Percentiles rank a stretch among this genome's conserved stretches.
These are phyloP conservation scores for Colletotrichum abscissum DNA, from an alignment of 2,329 filamentous ascomycete genomes.

Conservation along the genomic window DNA sequence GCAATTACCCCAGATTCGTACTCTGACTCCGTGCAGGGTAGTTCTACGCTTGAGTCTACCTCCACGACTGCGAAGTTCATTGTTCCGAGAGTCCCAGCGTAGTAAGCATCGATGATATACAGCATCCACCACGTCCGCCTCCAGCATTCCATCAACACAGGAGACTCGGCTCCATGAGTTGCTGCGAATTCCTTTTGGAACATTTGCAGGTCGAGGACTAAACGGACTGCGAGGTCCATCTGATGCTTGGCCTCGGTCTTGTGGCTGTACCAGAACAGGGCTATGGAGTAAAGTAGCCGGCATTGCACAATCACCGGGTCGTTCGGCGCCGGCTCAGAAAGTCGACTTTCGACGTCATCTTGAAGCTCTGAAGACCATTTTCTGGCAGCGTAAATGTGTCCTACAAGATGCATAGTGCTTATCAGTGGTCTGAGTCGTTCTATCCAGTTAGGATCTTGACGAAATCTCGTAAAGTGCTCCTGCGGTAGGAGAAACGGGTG, in stretches of 20 bases:
- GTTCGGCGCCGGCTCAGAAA: conserved; percentile 8
- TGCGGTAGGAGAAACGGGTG: conserved; percentile 45
- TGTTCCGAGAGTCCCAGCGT: conserved; percentile 44
- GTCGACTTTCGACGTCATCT: conserved; percentile 11
- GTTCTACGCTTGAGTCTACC: conserved; percentile 63
- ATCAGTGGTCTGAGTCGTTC: conserved; percentile 39
- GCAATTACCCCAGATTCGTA: conserved; percentile 55
- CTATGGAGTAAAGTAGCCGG: conserved; percentile 49
- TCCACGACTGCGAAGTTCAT: conserved; percentile 44
- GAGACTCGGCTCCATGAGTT: conserved; percentile 57
- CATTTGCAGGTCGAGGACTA: conserved; percentile 72
- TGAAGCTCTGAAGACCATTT: conserved; percentile 25
- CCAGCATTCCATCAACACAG: conserved; percentile 66
- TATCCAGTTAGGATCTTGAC: conserved; percentile 7
- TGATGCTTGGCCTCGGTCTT: conserved; percentile 40
- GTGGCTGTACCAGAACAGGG: conserved; percentile 47
- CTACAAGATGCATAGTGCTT: conserved; percentile 46
- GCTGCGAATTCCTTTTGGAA: conserved; percentile 65
- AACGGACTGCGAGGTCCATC: conserved; percentile 61
- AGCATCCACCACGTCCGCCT: conserved; percentile 80
- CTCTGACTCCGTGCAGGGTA: conserved; percentile 74
- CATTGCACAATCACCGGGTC: conserved; percentile 48
- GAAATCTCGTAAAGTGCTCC: conserved; percentile 31
- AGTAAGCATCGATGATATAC: conserved; percentile 69
- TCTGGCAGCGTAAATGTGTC: conserved; percentile 43